Base-by-base conservation (phyloP, 1,284 basidiomycete genomes). In the Tausonia pullulans region DNA sequence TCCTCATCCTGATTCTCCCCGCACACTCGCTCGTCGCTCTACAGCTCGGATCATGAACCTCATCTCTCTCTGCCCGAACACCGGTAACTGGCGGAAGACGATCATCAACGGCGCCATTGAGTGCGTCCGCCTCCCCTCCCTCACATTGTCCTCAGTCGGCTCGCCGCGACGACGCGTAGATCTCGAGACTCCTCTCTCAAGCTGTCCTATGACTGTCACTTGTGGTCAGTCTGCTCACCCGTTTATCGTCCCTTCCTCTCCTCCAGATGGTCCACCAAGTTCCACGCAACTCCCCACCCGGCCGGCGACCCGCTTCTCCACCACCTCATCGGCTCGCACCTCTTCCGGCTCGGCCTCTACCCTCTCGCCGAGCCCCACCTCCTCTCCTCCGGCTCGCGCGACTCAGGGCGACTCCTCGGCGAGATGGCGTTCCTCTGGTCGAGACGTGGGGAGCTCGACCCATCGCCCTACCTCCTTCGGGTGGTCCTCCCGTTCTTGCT, bases 281-380 rank as follows among this genome's bases (percentile, higher is more conserved):
- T 44, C 55, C 27, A 82, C 68, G 85, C 88, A 3, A 74, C 80
- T 14, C 61, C 52, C n/a, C 86, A 82, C 74, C 87, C 90, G 13
- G 83, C 85, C 48, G 93, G 93, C 45, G 93, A 97, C 78, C 84
- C 86, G 46, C 83, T 83, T 63, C 78, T 97, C 58, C 89, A 90
- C 62, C 85, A 90, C 69, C 95, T 95, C 74, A 76, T 93, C 62
- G 93, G 91, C 6, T 87, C 93, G 73, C 77, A 94, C 49, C 79
- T 92, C 41, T 88, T 85, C 78, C 93, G 91, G 81, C 92, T 91
- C 88, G 67, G 49, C 78, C 69, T 14, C 53, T 90, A 86, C 72
- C 83, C 84, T 58, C 73, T 75, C 14, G 91, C 91, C 1, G 90
- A 95, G 71, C 77, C 80, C 0, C 87, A 94, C 77, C 80, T 96